phyloP scores from a whole-genome alignment of 306 rosid species.

The Fragaria nilgerrensis region DNA sequence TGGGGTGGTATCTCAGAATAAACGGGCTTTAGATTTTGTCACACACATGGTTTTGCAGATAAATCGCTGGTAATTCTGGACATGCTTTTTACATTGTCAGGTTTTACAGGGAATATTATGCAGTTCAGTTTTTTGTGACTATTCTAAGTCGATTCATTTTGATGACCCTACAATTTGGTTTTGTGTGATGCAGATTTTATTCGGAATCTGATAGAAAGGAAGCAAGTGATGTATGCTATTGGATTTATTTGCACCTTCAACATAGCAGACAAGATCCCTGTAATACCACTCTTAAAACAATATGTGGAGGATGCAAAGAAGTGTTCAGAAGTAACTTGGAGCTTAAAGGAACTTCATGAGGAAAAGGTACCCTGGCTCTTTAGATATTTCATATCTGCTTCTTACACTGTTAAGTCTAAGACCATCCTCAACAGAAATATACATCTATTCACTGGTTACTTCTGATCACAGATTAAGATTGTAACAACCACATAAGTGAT shows the following conservation, averaged over 20 bases:
- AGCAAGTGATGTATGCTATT: conserved; percentile 43
- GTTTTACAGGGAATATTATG: too few relatives aligned
- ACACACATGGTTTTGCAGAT: conserved; percentile 34
- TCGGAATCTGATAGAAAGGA: conserved; percentile 33
- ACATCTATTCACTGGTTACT: background rate
- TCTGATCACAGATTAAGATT: conserved; percentile 34
- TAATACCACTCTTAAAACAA: conserved; percentile 33
- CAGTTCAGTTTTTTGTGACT: too few relatives aligned
- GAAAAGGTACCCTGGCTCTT: conserved; percentile 22
- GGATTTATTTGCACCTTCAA: conserved; percentile 49
- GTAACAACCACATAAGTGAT: conserved; percentile 29
- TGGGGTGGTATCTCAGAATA: conserved; percentile 24
- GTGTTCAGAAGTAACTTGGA: too few relatives aligned
- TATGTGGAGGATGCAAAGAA: conserved; percentile 14
- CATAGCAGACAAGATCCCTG: conserved; percentile 35
- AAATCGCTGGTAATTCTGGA: conserved; percentile 31
- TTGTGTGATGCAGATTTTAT: conserved; percentile 35
- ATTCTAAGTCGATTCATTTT: too few relatives aligned
- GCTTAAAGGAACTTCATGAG: background rate
- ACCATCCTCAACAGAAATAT: background rate
- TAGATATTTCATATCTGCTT: background rate
- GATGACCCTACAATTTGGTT: too few relatives aligned
- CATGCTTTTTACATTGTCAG: too few relatives aligned
- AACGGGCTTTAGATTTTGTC: conserved; percentile 29
- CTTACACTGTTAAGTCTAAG: background rate